These are phyloP conservation scores for Ganoderma leucocontextum DNA, from an alignment of 1,284 basidiomycete genomes.

Conservation along the genomic window DNA sequence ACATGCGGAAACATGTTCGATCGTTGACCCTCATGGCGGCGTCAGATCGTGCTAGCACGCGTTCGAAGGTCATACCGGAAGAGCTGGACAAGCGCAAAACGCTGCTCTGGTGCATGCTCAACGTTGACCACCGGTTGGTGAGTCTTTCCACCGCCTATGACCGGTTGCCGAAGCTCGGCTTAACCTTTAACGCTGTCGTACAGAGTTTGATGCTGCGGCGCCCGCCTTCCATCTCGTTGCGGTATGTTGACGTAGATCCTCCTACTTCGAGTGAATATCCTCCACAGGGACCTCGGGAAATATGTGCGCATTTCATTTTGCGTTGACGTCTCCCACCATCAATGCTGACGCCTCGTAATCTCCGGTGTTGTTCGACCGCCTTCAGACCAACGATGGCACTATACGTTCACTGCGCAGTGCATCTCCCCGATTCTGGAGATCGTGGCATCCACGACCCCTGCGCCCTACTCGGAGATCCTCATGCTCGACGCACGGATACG, in stretches of 20 bases:
- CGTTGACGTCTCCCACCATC: not conserved
- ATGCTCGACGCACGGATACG: slow-evolving; percentile 40
- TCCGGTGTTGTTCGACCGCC: slow-evolving; percentile 2
- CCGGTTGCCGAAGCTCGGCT: not conserved
- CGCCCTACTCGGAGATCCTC: slow-evolving; percentile 41
- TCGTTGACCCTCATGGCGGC: slow-evolving; percentile 17
- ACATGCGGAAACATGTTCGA: not conserved
- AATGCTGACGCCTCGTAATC: slow-evolving; percentile 1
- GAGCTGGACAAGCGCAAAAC: slow-evolving; percentile 61
- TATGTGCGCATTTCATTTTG: slow-evolving; percentile 26
- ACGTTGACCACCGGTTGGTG: slow-evolving; percentile 61
- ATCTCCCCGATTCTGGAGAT: slow-evolving; percentile 39
- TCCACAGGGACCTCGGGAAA: slow-evolving; percentile 26
- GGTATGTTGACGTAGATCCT: slow-evolving; percentile 41
- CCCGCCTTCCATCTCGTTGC: slow-evolving; percentile 40
- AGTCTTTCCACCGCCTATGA: slow-evolving; percentile 20
- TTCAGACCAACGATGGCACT: slow-evolving; percentile 43
- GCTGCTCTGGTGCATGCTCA: slow-evolving; percentile 67
- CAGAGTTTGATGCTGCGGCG: slow-evolving; percentile 43
- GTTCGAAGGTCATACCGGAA: slow-evolving; percentile 61
- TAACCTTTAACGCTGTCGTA: not conserved
- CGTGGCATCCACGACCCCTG: slow-evolving; percentile 34
- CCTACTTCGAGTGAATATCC: slow-evolving; percentile 33
- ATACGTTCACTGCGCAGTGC: slow-evolving; percentile 41
- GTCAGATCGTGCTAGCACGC: slow-evolving; percentile 63